phyloP scores from a whole-genome alignment of 2,329 filamentous ascomycete genomes.

The Microcyclospora pomicola region DNA sequence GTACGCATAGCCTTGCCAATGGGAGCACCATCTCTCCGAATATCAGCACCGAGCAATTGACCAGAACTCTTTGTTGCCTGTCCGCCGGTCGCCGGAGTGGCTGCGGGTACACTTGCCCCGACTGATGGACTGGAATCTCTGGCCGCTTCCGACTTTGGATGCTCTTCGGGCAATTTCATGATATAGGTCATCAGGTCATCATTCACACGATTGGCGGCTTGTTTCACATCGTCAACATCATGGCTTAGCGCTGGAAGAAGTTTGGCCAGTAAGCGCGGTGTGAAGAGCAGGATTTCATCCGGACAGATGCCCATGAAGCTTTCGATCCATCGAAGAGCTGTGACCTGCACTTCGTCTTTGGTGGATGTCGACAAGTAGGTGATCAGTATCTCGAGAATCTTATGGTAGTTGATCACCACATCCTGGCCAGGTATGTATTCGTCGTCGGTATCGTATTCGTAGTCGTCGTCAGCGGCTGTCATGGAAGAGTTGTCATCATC shows the following conservation, averaged over 20 bases:
- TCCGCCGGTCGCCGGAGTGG: not conserved
- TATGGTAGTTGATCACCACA: constrained; percentile 83
- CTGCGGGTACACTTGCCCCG: not conserved
- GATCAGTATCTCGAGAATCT: constrained; percentile 82
- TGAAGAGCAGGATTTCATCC: constrained; percentile 89
- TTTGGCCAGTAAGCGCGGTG: constrained; percentile 79
- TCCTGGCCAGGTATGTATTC: constrained; percentile 98
- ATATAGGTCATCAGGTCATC: constrained; percentile 87
- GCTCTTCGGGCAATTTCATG: constrained; percentile 64
- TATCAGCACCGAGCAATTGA: constrained; percentile 4
- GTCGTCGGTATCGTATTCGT: constrained; percentile 33
- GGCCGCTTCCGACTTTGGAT: constrained; percentile 22
- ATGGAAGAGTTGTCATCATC: constrained; percentile 26
- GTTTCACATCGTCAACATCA: constrained; percentile 73
- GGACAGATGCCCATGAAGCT: constrained; percentile 95
- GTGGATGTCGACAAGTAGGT: constrained; percentile 68
- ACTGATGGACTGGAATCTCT: not conserved
- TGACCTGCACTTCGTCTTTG: constrained; percentile 86
- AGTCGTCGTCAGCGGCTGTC: constrained; percentile 31
- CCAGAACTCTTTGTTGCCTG: constrained; percentile 2
- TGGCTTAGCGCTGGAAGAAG: constrained; percentile 90
- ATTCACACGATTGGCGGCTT: constrained; percentile 81
- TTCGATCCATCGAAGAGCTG: constrained; percentile 88
- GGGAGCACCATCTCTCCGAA: constrained; percentile 4
- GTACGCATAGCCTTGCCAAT: constrained; percentile 7